phyloP scores from a whole-genome alignment of 805 yeast species.

The Wickerhamomyces queroliae region DNA sequence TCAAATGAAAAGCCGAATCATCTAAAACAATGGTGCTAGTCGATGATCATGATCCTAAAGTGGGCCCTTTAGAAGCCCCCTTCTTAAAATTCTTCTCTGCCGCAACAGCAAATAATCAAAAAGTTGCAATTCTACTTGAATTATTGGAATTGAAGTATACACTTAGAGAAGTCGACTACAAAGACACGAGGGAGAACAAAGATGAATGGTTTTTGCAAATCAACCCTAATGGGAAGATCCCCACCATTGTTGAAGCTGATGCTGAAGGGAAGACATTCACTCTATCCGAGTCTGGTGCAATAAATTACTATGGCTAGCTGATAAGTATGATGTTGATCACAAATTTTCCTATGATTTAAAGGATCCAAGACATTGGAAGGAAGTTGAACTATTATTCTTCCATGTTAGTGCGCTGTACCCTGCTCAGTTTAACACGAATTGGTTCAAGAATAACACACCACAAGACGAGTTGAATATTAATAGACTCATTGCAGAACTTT shows the following conservation, averaged over 20 bases:
- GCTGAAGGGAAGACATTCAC: conserved; percentile 33
- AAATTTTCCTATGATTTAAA: conserved; percentile 31
- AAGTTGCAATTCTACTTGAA: conserved; percentile 31
- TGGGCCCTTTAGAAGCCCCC: conserved; percentile 26
- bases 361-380: conserved; percentile 41
- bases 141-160: conserved; percentile 27
- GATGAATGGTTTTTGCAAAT: conserved; percentile 48
- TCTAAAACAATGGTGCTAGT: conserved; percentile 47
- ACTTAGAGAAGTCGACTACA: conserved; percentile 33
- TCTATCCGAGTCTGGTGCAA: conserved; percentile 57
- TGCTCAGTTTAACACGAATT: conserved; percentile 49
- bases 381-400: conserved; percentile 47
- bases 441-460: conserved; percentile 33
- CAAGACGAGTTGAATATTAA: conserved; percentile 44
- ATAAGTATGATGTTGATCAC: conserved; percentile 49
- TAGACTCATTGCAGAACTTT: conserved; percentile 41
- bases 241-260: conserved; percentile 37
- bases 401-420: conserved; percentile 57
- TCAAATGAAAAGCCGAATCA: no score
- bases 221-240: conserved; percentile 60
- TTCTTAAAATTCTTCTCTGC: conserved; percentile 36
- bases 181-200: conserved; percentile 37
- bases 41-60: conserved; percentile 4
- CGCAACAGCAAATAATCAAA: conserved; percentile 35
- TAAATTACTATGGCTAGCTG: conserved; percentile 50